Evolutionary conservation across 306 rosid species (phyloP).

Genomic region (barrel medic (Medicago truncatula)): DNA sequence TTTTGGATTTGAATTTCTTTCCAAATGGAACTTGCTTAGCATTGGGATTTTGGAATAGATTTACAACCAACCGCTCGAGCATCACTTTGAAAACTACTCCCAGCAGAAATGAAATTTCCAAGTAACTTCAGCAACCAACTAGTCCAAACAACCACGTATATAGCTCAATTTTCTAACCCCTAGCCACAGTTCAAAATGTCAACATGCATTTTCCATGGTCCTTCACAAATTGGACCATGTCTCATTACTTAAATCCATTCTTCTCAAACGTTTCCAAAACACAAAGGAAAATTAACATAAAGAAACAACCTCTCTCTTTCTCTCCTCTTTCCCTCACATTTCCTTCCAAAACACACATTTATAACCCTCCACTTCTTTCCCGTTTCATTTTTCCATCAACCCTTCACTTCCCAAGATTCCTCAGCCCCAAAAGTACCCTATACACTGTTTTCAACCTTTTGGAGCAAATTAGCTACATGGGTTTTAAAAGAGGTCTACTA

Average conservation of each 20-base stretch:
- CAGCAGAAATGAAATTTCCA: constrained; percentile 23
- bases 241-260: not conserved
- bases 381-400: not conserved
- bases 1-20: not conserved
- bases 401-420: not conserved
- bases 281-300: not conserved
- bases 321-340: constrained; percentile 22
- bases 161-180: not conserved
- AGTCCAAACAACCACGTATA: not conserved
- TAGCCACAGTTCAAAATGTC: not conserved
- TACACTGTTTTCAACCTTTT: not conserved
- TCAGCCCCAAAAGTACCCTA: not conserved
- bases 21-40: constrained; percentile 9
- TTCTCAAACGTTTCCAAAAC: not conserved
- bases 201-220: not conserved
- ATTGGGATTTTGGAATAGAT: not conserved
- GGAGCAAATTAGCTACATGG: not conserved
- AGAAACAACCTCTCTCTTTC: constrained; percentile 26
- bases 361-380: not conserved
- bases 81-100: not conserved
- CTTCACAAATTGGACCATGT: not conserved
- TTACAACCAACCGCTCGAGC: no score
- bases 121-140: constrained; percentile 26
- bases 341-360: not conserved
- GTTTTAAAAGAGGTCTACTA: not conserved